Evolutionary conservation across 768 basidiomycete species (phyloP), one percentile per base, ranked within the genome.

Genomic region (Lactarius akahatsu): DNA sequence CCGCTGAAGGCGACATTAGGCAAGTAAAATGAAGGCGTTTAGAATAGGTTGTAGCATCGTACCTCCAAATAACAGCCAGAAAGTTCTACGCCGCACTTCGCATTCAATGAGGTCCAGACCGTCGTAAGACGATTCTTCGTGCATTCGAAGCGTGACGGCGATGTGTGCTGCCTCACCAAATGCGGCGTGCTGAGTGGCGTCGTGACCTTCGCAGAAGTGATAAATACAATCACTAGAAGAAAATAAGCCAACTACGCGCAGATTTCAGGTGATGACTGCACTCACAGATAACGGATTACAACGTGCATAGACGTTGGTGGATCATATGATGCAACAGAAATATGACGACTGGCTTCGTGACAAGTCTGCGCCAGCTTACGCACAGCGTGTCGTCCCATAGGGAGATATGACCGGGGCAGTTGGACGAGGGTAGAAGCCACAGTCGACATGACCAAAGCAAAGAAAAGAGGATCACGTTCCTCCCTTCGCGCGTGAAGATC

Each of bases 31-130:
- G 43, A n/a, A 71, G 64, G 58, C 59, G 30, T 28, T 30, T 63
- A 40, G 50, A 38, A 59, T 59, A 61, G 61, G 60, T 50, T 20
- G 34, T 45, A 36, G 55, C 20, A 30, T 79, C 84, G 59, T 73
- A 91, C 91, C 94, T 74, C 90, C 92, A 73, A 94, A 95, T 43
- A 94, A 82, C 15, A 96, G 79, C 92, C 92, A 96, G 78, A 96
- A 96, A 36, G 86, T 85, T 63, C 94, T 81, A 62, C 94, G 83
- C n/a, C 93, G 80, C 18, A 95, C 85, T 76, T 95, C 91, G 68
- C 87, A 89, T 80, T 96, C 92, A 68, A 96, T 88, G 41, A 93
- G 91, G 75, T 92, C 89, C 65, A 94, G 81, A 11, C 85, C 85
- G 62, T 91, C 87, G 73, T 94, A 94, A 23, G 89, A 88, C 1